Evolutionary conservation across 345 rosid genomes (phyloP).

Genomic region (Corymbia maculata): DNA sequence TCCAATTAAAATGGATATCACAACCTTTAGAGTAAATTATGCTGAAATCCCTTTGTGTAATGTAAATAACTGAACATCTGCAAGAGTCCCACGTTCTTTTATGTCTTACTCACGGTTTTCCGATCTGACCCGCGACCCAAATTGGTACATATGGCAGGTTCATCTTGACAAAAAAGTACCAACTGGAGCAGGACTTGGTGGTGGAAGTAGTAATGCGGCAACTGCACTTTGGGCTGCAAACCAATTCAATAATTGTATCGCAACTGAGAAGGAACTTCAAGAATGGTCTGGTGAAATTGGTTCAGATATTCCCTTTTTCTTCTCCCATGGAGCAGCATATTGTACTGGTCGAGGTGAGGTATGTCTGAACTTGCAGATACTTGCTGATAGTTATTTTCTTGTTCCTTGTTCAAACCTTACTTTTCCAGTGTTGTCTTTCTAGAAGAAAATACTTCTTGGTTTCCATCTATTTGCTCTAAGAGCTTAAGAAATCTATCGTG

Average conservation of each 20-base stretch:
- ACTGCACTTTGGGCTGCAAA: constrained; percentile 99
- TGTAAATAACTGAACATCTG: neutral
- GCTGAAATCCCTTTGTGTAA: neutral
- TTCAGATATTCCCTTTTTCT: constrained; percentile 95
- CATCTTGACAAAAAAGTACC: constrained; percentile 91
- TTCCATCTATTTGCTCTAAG: neutral
- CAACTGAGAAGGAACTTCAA: constrained; percentile 80
- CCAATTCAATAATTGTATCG: constrained; percentile 67
- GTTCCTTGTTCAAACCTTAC: neutral
- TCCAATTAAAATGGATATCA: neutral
- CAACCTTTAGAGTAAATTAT: neutral
- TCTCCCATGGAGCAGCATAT: constrained; percentile 91
- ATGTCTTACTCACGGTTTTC: neutral
- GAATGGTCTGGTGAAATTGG: constrained; percentile 98
- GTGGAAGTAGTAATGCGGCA: constrained; percentile 98
- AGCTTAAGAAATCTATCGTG: neutral
- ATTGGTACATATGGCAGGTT: constrained; percentile 28
- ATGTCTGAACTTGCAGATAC: constrained; percentile 3
- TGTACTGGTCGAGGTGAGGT: constrained; percentile 99
- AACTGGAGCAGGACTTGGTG: constrained; percentile 93
- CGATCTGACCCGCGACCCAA: neutral
- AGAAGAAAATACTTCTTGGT: neutral
- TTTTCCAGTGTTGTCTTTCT: neutral
- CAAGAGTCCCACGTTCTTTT: neutral
- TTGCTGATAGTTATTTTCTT: neutral